Evolutionary conservation across 352 stramenopile species (phyloP), one percentile per base, ranked within the genome.

Genomic region (Phytophthora sp.): DNA sequence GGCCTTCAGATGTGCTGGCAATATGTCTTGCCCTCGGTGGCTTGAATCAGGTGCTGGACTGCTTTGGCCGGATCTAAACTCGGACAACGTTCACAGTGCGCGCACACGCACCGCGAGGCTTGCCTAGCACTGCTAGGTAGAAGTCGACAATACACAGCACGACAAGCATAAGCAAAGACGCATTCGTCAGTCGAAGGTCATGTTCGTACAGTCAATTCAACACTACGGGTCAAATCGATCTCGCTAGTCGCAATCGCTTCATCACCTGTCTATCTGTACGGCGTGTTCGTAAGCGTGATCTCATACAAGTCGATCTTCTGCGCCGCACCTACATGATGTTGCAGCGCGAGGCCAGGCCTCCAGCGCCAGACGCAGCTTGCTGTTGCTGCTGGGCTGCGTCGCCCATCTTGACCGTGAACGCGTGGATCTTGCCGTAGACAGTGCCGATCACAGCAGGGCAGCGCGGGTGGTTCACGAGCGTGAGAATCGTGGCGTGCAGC

Each of bases 381-480:
- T 74, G 69, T 32, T 84, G 73, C 39, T 74, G 72, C 48, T 80
- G 72, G 34, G 67, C 57, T 30, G 81, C 56, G 51, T 92, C 84
- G 26, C 76, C 69, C 82, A 93, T 92, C 39, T 84, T 91, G 57
- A 61, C 72, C 30, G 78, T 69, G 34, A 91, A 84, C n/a, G 73
- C 70, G 53, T 88, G 75, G 37, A 94, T 57, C 74, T 94, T 94
- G 41, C 58, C 62, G 65, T 96, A 96, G 32, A 69, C 68, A 20
- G 60, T 56, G 0, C 42, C 74, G 26, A 95, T 39, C 17, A 89
- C 27, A 9, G 77, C 58, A 12, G 88, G 88, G 48, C 85, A 94
- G 21, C 80, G 76, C 24, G 88, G 86, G 63, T 94, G 84, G 49
- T 82, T 70, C 42, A 84, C 77, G 31, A 92, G 11, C 26, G 67